phyloP scores from a whole-genome alignment of 2,329 filamentous ascomycete genomes.

The Cryphonectria parasitica region DNA sequence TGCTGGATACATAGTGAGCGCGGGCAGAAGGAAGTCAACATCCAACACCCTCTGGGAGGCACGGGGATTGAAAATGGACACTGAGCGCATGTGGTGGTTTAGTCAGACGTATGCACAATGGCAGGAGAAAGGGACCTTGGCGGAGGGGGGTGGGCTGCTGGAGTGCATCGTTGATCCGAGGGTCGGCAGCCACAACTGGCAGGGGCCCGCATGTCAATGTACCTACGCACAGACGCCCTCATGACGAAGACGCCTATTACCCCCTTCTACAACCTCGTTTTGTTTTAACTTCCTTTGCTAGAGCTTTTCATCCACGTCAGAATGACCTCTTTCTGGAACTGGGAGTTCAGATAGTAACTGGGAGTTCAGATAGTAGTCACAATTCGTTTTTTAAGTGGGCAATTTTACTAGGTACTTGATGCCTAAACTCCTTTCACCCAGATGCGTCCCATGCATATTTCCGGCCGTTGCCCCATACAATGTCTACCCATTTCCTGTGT shows the following conservation, averaged over 20 bases:
- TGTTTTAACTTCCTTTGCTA: background rate
- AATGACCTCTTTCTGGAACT: background rate
- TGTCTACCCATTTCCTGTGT: background rate
- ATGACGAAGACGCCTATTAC: background rate
- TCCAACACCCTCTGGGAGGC: conserved; percentile 9
- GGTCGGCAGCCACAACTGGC: background rate
- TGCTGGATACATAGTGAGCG: conserved; percentile 21
- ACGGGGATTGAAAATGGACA: conserved; percentile 4
- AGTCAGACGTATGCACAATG: background rate
- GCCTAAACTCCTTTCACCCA: background rate
- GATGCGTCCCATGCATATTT: background rate
- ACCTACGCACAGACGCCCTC: background rate
- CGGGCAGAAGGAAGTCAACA: conserved; percentile 13
- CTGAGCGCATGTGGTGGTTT: conserved; percentile 15
- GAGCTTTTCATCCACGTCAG: background rate
- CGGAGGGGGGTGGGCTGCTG: conserved; percentile 10
- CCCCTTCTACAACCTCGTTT: background rate
- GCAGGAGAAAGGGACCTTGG: background rate
- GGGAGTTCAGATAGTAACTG: background rate
- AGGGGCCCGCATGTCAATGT: background rate
- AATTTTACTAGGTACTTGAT: background rate
- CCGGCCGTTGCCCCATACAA: background rate
- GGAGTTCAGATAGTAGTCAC: background rate
- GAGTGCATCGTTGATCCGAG: background rate
- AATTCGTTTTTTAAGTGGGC: background rate